Evolutionary conservation across 257 asterid species (phyloP), one percentile per base, ranked within the genome.

Genomic region (Knoxia roxburghii): DNA sequence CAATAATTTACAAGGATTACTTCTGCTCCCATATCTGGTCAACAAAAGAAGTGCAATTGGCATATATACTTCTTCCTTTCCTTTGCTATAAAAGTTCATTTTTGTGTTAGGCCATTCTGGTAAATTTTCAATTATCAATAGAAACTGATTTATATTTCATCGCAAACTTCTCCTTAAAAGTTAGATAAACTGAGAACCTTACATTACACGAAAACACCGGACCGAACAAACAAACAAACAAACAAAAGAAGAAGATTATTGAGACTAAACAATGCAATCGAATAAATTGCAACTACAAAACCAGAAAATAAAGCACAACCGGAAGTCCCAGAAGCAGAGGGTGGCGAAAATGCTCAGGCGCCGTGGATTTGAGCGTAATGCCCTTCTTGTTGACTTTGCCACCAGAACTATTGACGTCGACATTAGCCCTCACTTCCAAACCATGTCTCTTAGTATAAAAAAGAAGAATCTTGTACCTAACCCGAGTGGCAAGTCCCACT

Each of bases 391-490:
- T 51, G 39, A 67, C 67, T 71, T 86, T 86, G 78, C 14, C 2
- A 14, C 98, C 97, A 57, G 82, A 73, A 56, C 35, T 65, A 68
- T 76, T 68, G 64, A 92, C 95, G 65, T 21, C 78, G 69, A 92
- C 78, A 37, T 81, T 78, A 2, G 67, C 87, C 52, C 59, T 75
- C 26, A 83, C 83, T 11, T 7, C 76, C 69, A 84, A 33, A 12
- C 57, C 29, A 5, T 76, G 75, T 40, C 83, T 69, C 67, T 79
- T 86, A 6, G 88, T 81, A 70, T 64, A 68, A 83, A 85, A 89
- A 17, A 74, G 24, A 69, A 89, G 33, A 39, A 84, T 86, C 91
- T 80, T 92, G 60, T 71, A 87, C 75, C 69, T 87, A 23, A 92
- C 85, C 70, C 79, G 77, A 7, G 96, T 86, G 20, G 78, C 73